These are phyloP conservation scores for Vigna angularis DNA, from an alignment of 306 rosid species.

Conservation along the genomic window DNA sequence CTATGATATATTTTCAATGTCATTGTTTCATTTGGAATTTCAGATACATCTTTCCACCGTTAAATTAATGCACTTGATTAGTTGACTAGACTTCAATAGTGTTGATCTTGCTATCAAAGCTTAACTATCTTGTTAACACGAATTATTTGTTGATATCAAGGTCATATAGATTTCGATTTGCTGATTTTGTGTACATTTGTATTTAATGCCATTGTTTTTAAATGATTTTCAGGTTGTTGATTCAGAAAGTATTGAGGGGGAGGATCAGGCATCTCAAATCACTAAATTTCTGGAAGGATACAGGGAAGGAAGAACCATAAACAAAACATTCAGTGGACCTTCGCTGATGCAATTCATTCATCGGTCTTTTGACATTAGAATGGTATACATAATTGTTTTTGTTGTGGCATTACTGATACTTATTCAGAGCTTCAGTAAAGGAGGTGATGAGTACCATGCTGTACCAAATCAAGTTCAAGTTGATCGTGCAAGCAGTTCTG, in stretches of 20 bases:
- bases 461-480: constrained; percentile 55
- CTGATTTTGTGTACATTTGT: constrained; percentile 28
- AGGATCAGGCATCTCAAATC: constrained; percentile 78
- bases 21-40: constrained; percentile 23
- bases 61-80: not conserved
- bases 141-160: not conserved
- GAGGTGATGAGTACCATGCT: constrained; percentile 56
- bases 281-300: constrained; percentile 80
- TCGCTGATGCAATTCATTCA: constrained; percentile 54
- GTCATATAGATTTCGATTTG: constrained; percentile 8
- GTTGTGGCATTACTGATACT: constrained; percentile 63
- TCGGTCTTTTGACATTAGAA: constrained; percentile 65
- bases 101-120: no score
- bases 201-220: not conserved
- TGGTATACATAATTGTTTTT: constrained; percentile 71
- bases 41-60: not conserved
- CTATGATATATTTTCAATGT: not conserved
- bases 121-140: not conserved
- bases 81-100: no score
- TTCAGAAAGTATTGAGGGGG: constrained; percentile 71
- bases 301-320: constrained; percentile 73
- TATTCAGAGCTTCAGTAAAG: constrained; percentile 56
- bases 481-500: constrained; percentile 58
- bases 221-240: constrained; percentile 67
- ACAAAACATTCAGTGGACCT: constrained; percentile 59